These are phyloP conservation scores for Diaporthe ilicicola DNA, from an alignment of 2,329 filamentous ascomycete genomes.

Conservation along the genomic window DNA sequence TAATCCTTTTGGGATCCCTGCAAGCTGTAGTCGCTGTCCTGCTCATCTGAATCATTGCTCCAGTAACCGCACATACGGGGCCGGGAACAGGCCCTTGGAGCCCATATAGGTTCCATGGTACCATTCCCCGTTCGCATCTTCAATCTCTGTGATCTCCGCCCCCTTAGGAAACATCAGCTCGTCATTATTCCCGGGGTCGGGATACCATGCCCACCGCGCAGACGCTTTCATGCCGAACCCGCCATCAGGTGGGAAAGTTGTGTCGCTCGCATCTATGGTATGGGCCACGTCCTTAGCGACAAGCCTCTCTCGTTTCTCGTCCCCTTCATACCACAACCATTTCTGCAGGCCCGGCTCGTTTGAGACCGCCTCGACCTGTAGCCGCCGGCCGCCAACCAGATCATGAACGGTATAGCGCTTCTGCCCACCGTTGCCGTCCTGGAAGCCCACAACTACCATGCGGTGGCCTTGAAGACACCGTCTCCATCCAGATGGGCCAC, in stretches of 20 bases:
- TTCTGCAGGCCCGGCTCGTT: conserved; percentile 51
- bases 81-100: conserved; percentile 80
- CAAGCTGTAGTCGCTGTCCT: not conserved
- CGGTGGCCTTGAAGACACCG: conserved; percentile 82
- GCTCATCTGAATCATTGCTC: conserved; percentile 18
- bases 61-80: conserved; percentile 72
- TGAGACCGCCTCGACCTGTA: conserved; percentile 65
- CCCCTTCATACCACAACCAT: conserved; percentile 59
- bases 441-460: conserved; percentile 83
- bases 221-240: conserved; percentile 71
- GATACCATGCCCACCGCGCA: conserved; percentile 83
- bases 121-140: conserved; percentile 93
- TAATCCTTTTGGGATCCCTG: no score
- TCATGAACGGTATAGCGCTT: conserved; percentile 74
- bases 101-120: conserved; percentile 88
- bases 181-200: conserved; percentile 69
- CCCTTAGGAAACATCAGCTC: conserved; percentile 86
- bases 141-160: conserved; percentile 83
- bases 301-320: conserved; percentile 53
- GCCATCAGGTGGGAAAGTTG: conserved; percentile 76
- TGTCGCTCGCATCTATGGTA: conserved; percentile 47
- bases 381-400: conserved; percentile 77
- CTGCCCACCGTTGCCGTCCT: conserved; percentile 71
- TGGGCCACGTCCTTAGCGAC: conserved; percentile 61
- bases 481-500: conserved; percentile 84